A percentile compares a stretch with the other conserved stretches of the same genome.
These are phyloP conservation scores for Odontarrhena argentea DNA, from an alignment of 345 rosid species.

Conservation along the genomic window DNA sequence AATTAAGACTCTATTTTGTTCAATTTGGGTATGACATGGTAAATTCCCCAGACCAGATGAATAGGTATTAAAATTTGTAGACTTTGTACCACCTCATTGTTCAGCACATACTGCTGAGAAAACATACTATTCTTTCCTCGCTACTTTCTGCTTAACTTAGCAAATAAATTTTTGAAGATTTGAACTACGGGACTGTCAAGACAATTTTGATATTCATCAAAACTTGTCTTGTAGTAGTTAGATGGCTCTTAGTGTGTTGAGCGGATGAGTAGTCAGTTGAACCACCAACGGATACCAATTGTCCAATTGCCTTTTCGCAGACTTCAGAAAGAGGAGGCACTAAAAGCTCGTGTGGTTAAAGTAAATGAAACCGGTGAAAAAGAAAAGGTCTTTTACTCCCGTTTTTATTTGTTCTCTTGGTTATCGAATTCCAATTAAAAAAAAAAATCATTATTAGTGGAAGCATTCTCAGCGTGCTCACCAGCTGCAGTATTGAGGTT, in stretches of 20 bases:
- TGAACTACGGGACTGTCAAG: constrained; percentile 17
- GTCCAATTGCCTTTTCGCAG: constrained; percentile 43
- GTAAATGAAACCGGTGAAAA: constrained; percentile 75
- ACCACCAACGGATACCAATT: constrained; percentile 16
- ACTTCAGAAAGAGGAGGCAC: constrained; percentile 84
- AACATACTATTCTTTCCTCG: constrained; percentile 6
- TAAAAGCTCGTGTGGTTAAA: constrained; percentile 77
- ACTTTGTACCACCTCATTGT: constrained; percentile 14
- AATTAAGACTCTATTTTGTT: background rate
- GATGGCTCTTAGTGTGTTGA: constrained; percentile 3
- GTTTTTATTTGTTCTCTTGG: constrained; percentile 12
- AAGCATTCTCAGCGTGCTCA: constrained; percentile 15
- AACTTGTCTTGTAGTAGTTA: constrained; percentile 15
- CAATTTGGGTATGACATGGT: constrained; percentile 8
- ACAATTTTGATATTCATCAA: background rate
- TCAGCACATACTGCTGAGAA: constrained; percentile 15
- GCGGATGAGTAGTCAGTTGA: constrained; percentile 11
- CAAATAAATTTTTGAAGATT: background rate
- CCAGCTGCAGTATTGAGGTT: constrained; percentile 28
- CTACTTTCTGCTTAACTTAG: constrained; percentile 8
- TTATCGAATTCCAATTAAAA: background rate
- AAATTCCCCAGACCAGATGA: constrained; percentile 2
- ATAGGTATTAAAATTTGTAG: constrained; percentile 4
- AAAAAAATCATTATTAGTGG: constrained; percentile 7
- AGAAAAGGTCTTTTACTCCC: constrained; percentile 60